Evolutionary conservation across 2,329 filamentous ascomycete genomes (phyloP).

Genomic region (Ophiocordyceps australis): DNA sequence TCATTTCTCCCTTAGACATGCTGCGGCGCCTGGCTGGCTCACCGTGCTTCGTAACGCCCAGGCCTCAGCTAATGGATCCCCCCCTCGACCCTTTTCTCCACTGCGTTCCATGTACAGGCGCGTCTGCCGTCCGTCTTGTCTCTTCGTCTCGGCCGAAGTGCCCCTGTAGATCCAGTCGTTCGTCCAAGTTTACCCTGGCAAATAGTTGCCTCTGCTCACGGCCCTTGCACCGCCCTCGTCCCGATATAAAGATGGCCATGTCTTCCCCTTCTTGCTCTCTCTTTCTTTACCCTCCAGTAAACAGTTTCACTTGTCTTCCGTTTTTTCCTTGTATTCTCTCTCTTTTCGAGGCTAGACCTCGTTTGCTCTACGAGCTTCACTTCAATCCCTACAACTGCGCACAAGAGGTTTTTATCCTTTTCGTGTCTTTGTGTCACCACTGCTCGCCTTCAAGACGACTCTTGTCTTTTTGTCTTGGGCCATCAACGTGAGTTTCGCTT

Average conservation of each 20-base stretch:
- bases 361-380: constrained; percentile 3
- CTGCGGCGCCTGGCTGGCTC: constrained; percentile 1
- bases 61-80: constrained; percentile 1
- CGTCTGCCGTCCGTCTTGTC: too few relatives aligned
- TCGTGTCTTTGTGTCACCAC: neutral
- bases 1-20: constrained; percentile 3
- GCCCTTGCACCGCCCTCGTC: too few relatives aligned
- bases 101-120: too few relatives aligned
- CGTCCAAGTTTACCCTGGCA: too few relatives aligned
- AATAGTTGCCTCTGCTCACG: too few relatives aligned
- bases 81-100: too few relatives aligned
- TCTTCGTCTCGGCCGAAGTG: too few relatives aligned
- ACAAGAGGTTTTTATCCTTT: too few relatives aligned
- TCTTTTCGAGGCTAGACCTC: constrained; percentile 17
- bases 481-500: too few relatives aligned
- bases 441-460: neutral
- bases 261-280: constrained; percentile 6
- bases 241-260: too few relatives aligned
- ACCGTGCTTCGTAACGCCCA: constrained; percentile 4
- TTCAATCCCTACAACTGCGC: neutral
- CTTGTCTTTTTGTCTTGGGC: too few relatives aligned
- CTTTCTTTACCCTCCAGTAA: constrained; percentile 8
- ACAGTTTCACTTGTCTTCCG: neutral
- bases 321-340: constrained; percentile 1
- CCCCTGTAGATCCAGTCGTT: too few relatives aligned